phyloP scores from a whole-genome alignment of 345 rosid genomes.

The Lepidium africanum region DNA sequence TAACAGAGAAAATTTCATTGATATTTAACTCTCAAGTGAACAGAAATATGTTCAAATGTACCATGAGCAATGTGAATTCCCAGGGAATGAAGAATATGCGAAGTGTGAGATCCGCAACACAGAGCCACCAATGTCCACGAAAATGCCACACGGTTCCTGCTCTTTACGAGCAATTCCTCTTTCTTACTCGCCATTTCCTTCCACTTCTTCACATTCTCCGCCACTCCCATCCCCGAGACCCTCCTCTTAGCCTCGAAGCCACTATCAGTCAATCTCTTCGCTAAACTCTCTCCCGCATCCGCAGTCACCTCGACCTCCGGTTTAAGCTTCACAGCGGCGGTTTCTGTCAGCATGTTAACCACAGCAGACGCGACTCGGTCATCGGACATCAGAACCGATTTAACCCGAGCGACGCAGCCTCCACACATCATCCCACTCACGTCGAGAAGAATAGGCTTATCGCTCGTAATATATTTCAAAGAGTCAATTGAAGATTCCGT shows the following conservation, averaged over 20 bases:
- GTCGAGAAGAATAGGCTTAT: conserved; percentile 55
- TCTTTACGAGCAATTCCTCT: conserved; percentile 64
- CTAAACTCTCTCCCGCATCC: conserved; percentile 54
- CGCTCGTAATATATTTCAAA: conserved; percentile 15
- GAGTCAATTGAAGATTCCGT: conserved; percentile 7
- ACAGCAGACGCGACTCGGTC: conserved; percentile 75
- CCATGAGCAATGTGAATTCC: conserved; percentile 89
- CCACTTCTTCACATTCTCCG: conserved; percentile 81
- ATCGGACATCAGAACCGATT: conserved; percentile 60
- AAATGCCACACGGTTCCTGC: conserved; percentile 79
- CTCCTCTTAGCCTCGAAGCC: conserved; percentile 85
- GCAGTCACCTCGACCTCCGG: conserved; percentile 30
- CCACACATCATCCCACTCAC: conserved; percentile 96
- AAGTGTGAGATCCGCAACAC: conserved; percentile 90
- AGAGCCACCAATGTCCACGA: conserved; percentile 95
- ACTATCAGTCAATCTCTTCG: conserved; percentile 63
- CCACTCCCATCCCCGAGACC: conserved; percentile 56
- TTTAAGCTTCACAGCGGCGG: conserved; percentile 67
- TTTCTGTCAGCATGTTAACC: conserved; percentile 87
- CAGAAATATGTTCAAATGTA: conserved; percentile 6
- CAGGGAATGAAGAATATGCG: conserved; percentile 76
- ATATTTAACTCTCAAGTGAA: neutral
- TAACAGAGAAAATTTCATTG: neutral
- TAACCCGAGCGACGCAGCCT: conserved; percentile 81
- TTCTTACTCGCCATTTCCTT: conserved; percentile 64